Conservation (phyloP, 805 yeast species). For the Yamadazyma philogaea region DNA sequence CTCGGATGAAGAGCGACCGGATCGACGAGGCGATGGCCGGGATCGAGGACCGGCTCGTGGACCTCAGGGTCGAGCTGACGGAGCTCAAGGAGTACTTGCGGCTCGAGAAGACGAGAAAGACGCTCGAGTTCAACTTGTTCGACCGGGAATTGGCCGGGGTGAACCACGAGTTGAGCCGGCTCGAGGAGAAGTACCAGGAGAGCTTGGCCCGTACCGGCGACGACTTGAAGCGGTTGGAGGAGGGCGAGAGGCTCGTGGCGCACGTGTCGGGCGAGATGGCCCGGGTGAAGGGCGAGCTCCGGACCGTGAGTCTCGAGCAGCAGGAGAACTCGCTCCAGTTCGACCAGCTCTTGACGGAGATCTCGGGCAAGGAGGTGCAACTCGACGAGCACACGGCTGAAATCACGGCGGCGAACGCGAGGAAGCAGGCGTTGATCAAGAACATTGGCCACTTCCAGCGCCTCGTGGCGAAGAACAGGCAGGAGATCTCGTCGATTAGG, state of each 20-base stretch:
- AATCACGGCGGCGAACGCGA: slow-evolving; percentile 28
- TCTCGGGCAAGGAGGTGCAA: slow-evolving; percentile 50
- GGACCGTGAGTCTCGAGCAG: slow-evolving; percentile 54
- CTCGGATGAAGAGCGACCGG: slow-evolving; percentile 65
- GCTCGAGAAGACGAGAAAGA: slow-evolving; percentile 64
- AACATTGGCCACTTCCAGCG: slow-evolving; percentile 20
- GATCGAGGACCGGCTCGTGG: slow-evolving; percentile 68
- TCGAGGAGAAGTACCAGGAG: slow-evolving; percentile 56
- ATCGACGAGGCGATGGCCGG: slow-evolving; percentile 71
- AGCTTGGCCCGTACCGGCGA: slow-evolving; percentile 51
- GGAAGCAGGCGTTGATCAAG: slow-evolving; percentile 20
- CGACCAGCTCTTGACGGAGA: slow-evolving; percentile 44
- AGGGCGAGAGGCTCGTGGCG: slow-evolving; percentile 52
- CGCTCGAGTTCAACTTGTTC: slow-evolving; percentile 68
- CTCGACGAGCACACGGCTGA: slow-evolving; percentile 42
- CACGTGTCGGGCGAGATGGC: slow-evolving; percentile 46
- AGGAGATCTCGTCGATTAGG: slow-evolving; percentile 29
- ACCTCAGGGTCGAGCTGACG: slow-evolving; percentile 74
- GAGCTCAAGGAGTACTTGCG: slow-evolving; percentile 70
- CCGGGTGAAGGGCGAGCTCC: slow-evolving; percentile 46
- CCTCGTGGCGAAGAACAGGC: slow-evolving; percentile 36
- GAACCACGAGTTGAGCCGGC: slow-evolving; percentile 53
- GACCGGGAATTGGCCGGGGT: slow-evolving; percentile 72
- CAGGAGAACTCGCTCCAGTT: slow-evolving; percentile 50
- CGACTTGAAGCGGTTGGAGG: slow-evolving; percentile 54